These are phyloP conservation scores for Ogataea zsoltii DNA, from an alignment of 805 yeast species.

Conservation along the genomic window DNA sequence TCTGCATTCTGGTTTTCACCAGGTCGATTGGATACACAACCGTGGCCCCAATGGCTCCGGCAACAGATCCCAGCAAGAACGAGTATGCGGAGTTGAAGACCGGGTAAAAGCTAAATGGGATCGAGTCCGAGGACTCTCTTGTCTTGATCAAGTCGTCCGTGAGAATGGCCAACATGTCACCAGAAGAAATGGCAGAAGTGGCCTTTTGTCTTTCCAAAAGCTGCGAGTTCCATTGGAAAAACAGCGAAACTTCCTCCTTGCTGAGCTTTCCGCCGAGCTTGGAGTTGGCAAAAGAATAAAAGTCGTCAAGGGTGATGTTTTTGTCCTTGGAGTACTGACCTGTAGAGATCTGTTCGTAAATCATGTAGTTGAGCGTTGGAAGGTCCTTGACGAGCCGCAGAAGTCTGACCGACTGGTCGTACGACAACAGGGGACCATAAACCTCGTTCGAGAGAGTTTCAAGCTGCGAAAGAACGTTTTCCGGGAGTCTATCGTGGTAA, in stretches of 20 bases:
- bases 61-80: conserved; percentile 86
- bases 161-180: conserved; percentile 40
- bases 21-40: conserved; percentile 95
- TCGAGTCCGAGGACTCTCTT: conserved; percentile 43
- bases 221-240: conserved; percentile 37
- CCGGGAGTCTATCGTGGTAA: conserved; percentile 33
- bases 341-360: conserved; percentile 30
- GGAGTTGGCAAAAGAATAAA: conserved; percentile 27
- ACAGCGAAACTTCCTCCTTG: conserved; percentile 32
- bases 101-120: conserved; percentile 49
- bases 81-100: conserved; percentile 87
- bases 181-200: conserved; percentile 28
- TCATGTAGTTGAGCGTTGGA: conserved; percentile 34
- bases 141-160: conserved; percentile 56
- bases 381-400: conserved; percentile 43
- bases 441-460: conserved; percentile 36
- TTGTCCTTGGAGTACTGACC: conserved; percentile 23
- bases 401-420: conserved; percentile 48
- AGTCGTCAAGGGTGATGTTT: conserved; percentile 26
- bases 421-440: conserved; percentile 46
- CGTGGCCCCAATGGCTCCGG: conserved; percentile 98
- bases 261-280: conserved; percentile 18
- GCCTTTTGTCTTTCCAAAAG: conserved; percentile 27
- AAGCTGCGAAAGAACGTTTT: conserved; percentile 65
- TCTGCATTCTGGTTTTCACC: conserved; percentile 96